Conservation (phyloP, 129 eudicot genomes). For the Saposhnikovia divaricata region DNA sequence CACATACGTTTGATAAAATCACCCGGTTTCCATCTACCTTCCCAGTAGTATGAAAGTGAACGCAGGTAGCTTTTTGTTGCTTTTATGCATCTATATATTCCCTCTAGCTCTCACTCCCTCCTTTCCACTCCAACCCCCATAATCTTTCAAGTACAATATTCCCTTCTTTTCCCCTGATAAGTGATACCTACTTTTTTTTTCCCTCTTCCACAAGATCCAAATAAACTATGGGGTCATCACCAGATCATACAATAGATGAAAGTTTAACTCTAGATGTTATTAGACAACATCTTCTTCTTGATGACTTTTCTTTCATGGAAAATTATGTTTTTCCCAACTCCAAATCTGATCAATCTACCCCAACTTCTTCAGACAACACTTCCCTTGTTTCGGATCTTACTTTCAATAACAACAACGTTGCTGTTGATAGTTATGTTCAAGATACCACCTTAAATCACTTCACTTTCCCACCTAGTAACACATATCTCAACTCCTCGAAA, state of each 20-base stretch:
- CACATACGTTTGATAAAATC: too few species aligned
- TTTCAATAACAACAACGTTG: background rate
- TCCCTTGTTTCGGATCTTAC: constrained; percentile 4
- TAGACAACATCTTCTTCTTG: constrained; percentile 3
- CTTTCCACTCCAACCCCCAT: background rate
- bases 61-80: background rate
- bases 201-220: background rate
- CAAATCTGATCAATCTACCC: background rate
- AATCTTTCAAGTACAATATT: background rate
- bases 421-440: background rate
- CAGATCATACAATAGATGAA: background rate
- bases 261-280: constrained; percentile 5
- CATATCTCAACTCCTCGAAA: too few species aligned
- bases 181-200: background rate
- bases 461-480: background rate
- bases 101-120: background rate
- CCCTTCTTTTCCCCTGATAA: background rate
- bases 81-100: background rate
- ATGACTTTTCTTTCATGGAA: constrained; percentile 10
- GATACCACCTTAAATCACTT: background rate
- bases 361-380: constrained; percentile 3
- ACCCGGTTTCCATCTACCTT: background rate
- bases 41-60: background rate
- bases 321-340: background rate
- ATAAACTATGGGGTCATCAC: background rate